Percentiles rank a stretch among this genome's conserved stretches.
Evolutionary conservation across 495 filamentous ascomycete species (phyloP).

Genomic region (Physcia stellaris): DNA sequence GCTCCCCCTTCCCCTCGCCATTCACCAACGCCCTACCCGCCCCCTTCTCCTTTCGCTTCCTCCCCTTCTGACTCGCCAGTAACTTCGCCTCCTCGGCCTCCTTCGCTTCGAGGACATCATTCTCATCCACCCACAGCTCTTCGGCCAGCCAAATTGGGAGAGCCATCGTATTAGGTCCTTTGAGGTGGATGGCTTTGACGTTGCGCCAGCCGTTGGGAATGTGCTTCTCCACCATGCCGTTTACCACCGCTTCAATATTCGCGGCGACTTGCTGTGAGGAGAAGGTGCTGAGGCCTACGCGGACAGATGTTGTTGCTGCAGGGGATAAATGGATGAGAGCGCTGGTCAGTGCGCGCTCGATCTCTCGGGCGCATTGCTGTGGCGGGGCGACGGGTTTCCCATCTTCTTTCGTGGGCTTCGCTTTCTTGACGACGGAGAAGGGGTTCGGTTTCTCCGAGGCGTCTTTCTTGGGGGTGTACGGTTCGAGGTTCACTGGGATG

Average conservation of each 20-base stretch:
- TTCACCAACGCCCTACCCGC: slow-evolving; percentile 16
- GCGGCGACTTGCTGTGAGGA: slow-evolving; percentile 59
- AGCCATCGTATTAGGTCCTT: slow-evolving; percentile 70
- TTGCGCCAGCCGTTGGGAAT: slow-evolving; percentile 76
- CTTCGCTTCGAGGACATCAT: slow-evolving; percentile 54
- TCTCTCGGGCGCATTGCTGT: slow-evolving; percentile 49
- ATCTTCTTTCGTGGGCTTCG: slow-evolving; percentile 28
- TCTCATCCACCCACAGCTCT: slow-evolving; percentile 77
- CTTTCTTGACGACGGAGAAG: slow-evolving; percentile 36
- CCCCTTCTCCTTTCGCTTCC: slow-evolving; percentile 48
- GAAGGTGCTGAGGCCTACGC: slow-evolving; percentile 59
- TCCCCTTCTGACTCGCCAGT: slow-evolving; percentile 40
- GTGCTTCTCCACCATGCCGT: slow-evolving; percentile 56
- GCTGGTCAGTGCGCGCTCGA: slow-evolving; percentile 53
- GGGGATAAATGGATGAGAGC: slow-evolving; percentile 64
- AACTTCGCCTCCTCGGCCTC: slow-evolving; percentile 30
- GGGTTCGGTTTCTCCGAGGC: slow-evolving; percentile 43
- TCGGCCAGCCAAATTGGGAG: slow-evolving; percentile 84
- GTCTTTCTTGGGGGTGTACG: slow-evolving; percentile 43
- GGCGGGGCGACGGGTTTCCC: slow-evolving; percentile 29
- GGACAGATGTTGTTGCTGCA: slow-evolving; percentile 48
- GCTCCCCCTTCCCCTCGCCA: slow-evolving; percentile 30
- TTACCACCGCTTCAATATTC: slow-evolving; percentile 62
- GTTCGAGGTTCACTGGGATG: slow-evolving; percentile 62
- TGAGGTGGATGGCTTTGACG: slow-evolving; percentile 72